These are phyloP conservation scores for Pleurotus sapidus DNA, from an alignment of 768 basidiomycete species.

Conservation along the genomic window DNA sequence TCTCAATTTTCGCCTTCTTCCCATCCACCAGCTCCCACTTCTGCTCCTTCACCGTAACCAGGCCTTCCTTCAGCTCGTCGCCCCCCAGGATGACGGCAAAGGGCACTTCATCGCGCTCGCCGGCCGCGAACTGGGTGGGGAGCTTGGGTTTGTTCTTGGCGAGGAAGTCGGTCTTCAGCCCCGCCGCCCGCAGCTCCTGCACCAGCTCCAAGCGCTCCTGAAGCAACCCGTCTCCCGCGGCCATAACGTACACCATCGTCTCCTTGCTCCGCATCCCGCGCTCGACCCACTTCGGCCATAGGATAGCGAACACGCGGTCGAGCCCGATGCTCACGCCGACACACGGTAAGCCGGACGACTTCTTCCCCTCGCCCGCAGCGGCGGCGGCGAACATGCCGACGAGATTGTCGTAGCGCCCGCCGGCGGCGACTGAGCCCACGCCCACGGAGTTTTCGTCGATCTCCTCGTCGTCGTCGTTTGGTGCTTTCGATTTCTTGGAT, in stretches of 20 bases:
- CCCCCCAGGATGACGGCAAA: conserved; percentile 89
- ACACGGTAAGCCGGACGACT: conserved; percentile 70
- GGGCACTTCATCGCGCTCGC: conserved; percentile 89
- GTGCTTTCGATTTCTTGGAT: conserved; percentile 41
- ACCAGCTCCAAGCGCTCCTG: conserved; percentile 84
- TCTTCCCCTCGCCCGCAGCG: conserved; percentile 73
- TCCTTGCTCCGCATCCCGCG: conserved; percentile 80
- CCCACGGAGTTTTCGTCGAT: conserved; percentile 92
- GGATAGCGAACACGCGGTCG: conserved; percentile 88
- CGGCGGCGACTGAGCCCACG: conserved; percentile 99
- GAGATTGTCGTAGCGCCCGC: conserved; percentile 94
- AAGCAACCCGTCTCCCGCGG: conserved; percentile 85
- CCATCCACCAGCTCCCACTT: conserved; percentile 74
- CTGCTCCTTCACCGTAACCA: conserved; percentile 92
- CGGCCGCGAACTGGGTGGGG: conserved; percentile 81
- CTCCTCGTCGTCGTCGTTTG: conserved; percentile 63
- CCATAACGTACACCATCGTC: conserved; percentile 93
- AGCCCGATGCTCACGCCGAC: conserved; percentile 92
- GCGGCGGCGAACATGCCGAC: conserved; percentile 89
- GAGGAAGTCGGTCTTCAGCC: conserved; percentile 93
- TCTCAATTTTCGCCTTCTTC: conserved; percentile 64
- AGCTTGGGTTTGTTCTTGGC: conserved; percentile 93
- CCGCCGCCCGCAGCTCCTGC: conserved; percentile 76
- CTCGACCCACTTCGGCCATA: conserved; percentile 86
- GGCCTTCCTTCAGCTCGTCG: conserved; percentile 79